A percentile compares a stretch with the other conserved stretches of the same genome.
Evolutionary conservation across 495 filamentous ascomycete species (phyloP).

Genomic region (Zalerion maritima): DNA sequence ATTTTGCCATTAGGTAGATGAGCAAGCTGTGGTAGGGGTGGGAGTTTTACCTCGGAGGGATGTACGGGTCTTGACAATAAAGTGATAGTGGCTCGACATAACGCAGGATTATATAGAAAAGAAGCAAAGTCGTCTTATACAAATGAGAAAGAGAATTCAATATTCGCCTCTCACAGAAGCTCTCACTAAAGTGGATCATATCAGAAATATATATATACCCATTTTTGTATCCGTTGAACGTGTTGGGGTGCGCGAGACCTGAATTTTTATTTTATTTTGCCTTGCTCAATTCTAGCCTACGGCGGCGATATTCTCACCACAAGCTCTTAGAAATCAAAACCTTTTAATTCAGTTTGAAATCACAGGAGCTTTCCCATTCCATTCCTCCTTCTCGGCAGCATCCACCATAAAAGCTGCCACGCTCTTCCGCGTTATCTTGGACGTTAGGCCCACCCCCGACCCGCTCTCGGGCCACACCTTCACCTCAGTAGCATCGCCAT

Average conservation of each 20-base stretch:
- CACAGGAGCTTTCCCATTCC: conserved; percentile 22
- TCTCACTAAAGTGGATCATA: neutral
- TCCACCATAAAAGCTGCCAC: conserved; percentile 29
- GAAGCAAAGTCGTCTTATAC: no score
- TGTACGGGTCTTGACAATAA: no score
- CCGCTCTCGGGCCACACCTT: conserved; percentile 8
- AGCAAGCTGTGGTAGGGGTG: no score
- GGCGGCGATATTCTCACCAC: conserved; percentile 1
- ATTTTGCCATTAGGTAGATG: no score
- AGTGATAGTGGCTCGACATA: no score
- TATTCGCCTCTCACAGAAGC: no score
- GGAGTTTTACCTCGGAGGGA: no score
- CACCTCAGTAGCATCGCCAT: conserved; percentile 5
- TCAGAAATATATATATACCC: conserved; percentile 2
- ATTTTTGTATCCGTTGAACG: neutral
- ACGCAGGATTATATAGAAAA: no score
- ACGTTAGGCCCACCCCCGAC: conserved; percentile 1
- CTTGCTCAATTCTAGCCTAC: neutral
- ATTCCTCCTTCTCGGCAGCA: conserved; percentile 20
- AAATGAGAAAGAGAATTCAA: no score
- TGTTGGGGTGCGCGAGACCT: conserved; percentile 2
- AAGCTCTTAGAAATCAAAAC: neutral
- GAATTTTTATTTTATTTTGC: neutral
- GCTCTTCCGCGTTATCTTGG: conserved; percentile 23
- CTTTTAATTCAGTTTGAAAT: conserved; percentile 17